phyloP scores from a whole-genome alignment of 805 yeast species.

The Crinitomyces ghanaensis region DNA sequence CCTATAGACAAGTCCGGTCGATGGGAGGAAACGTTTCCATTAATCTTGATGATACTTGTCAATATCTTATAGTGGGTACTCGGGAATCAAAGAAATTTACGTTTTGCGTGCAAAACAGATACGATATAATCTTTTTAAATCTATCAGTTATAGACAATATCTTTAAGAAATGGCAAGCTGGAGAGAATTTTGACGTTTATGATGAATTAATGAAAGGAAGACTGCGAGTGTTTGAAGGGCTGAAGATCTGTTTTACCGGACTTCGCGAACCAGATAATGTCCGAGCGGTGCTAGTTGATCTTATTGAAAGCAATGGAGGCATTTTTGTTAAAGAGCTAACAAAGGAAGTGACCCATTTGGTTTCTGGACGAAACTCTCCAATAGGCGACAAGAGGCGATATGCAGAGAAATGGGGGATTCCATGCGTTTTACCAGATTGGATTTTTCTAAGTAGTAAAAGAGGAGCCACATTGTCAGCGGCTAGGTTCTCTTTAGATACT shows the following conservation, averaged over 20 bases:
- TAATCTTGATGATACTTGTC: slow-evolving; percentile 37
- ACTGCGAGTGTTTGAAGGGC: slow-evolving; percentile 22
- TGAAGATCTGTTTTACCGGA: slow-evolving; percentile 30
- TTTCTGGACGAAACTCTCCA: slow-evolving; percentile 21
- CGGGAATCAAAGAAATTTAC: slow-evolving; percentile 42
- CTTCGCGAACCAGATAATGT: slow-evolving; percentile 21
- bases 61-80: slow-evolving; percentile 42
- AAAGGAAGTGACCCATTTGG: slow-evolving; percentile 20
- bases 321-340: slow-evolving; percentile 20
- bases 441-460: slow-evolving; percentile 30
- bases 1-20: slow-evolving; percentile 8
- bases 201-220: slow-evolving; percentile 16
- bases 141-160: slow-evolving; percentile 35
- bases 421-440: slow-evolving; percentile 36
- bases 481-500: slow-evolving; percentile 24
- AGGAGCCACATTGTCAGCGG: slow-evolving; percentile 30
- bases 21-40: not conserved
- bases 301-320: slow-evolving; percentile 28
- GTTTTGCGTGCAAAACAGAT: slow-evolving; percentile 32
- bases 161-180: slow-evolving; percentile 42
- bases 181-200: slow-evolving; percentile 30
- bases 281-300: slow-evolving; percentile 16
- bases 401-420: slow-evolving; percentile 31
- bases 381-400: slow-evolving; percentile 21
- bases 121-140: slow-evolving; percentile 46